These are phyloP conservation scores for Scedosporium apiospermum DNA, from an alignment of 2,329 filamentous ascomycete genomes.

Conservation along the genomic window DNA sequence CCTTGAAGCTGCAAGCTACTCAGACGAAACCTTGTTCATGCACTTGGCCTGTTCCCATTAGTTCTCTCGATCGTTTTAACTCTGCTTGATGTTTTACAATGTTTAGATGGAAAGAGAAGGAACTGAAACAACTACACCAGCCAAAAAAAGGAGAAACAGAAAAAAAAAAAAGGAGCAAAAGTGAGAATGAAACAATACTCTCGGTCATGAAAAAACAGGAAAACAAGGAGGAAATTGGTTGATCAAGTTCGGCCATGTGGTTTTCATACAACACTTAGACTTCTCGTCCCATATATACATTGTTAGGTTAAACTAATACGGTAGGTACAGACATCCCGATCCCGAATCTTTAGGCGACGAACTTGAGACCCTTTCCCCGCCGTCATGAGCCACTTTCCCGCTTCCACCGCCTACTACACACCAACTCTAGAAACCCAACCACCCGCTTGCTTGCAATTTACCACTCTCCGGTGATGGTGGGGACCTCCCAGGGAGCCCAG, in stretches of 20 bases:
- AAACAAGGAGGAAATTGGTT: not conserved
- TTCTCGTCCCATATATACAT: constrained; percentile 6
- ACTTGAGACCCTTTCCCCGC: not conserved
- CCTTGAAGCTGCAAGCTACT: too few relatives aligned
- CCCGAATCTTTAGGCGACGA: not conserved
- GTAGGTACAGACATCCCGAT: not conserved
- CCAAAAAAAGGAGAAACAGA: not conserved
- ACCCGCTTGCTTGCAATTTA: not conserved
- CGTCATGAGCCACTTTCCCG: not conserved
- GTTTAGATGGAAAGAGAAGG: not conserved
- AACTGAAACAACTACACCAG: not conserved
- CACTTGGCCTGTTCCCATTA: too few relatives aligned
- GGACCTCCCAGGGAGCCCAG: constrained; percentile 6
- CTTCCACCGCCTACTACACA: not conserved
- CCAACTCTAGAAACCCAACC: not conserved
- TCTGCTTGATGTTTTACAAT: not conserved
- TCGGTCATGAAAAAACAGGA: not conserved
- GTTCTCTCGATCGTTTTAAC: too few relatives aligned
- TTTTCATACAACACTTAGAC: not conserved
- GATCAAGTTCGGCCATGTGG: not conserved
- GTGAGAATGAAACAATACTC: too few relatives aligned
- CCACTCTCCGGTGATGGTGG: constrained; percentile 5
- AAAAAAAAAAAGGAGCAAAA: not conserved
- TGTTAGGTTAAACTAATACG: not conserved
- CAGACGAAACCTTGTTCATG: too few relatives aligned